Percentiles rank a stretch among this genome's conserved stretches.
phyloP scores from a whole-genome alignment of 768 basidiomycete species.

The Trichaptum fuscoviolaceum region DNA sequence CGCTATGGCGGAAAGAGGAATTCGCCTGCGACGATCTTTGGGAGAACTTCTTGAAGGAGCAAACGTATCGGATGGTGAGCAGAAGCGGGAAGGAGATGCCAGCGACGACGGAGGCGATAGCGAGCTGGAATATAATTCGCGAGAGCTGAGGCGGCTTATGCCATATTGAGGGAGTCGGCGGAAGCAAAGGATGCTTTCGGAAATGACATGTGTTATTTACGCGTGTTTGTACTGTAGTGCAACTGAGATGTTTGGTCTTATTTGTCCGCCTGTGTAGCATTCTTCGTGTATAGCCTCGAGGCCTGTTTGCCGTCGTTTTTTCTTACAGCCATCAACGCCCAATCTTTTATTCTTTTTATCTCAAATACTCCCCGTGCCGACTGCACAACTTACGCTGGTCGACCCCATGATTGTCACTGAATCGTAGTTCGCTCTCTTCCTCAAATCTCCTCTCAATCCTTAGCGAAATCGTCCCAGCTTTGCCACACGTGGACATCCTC shows the following conservation, averaged over 20 bases:
- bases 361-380: slow-evolving; percentile 5
- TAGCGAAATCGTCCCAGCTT: slow-evolving; percentile 15
- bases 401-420: neutral
- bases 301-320: neutral
- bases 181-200: slow-evolving; percentile 21
- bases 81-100: slow-evolving; percentile 11
- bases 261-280: slow-evolving; percentile 1
- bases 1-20: slow-evolving; percentile 70
- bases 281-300: slow-evolving; percentile 6
- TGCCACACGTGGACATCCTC: slow-evolving; percentile 13
- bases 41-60: slow-evolving; percentile 51
- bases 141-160: slow-evolving; percentile 53
- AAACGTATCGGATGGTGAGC: slow-evolving; percentile 25
- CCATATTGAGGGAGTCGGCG: slow-evolving; percentile 43
- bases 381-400: neutral
- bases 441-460: slow-evolving; percentile 14
- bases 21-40: slow-evolving; percentile 57
- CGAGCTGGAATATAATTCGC: slow-evolving; percentile 58
- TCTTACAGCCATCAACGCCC: slow-evolving; percentile 6
- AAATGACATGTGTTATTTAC: slow-evolving; percentile 12
- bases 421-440: slow-evolving; percentile 9
- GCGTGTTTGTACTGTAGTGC: slow-evolving; percentile 1
- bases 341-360: slow-evolving; percentile 7
- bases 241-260: slow-evolving; percentile 1
- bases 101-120: slow-evolving; percentile 26